Conservation (phyloP, 2,329 filamentous ascomycete genomes). For the Exophiala xenobiotica region DNA sequence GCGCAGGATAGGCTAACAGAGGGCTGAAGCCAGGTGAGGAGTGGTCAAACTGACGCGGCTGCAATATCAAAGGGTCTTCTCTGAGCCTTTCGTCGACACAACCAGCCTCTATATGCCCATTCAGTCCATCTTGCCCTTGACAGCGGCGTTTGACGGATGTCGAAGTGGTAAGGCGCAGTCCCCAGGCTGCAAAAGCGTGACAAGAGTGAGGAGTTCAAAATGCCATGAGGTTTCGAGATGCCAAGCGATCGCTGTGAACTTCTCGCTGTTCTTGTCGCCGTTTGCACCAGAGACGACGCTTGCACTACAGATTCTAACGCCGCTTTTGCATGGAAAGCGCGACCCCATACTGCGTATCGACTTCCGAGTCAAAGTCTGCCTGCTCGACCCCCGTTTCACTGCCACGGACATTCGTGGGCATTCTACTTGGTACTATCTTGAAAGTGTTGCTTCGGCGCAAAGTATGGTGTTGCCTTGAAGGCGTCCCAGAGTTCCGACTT, state of each 20-base stretch:
- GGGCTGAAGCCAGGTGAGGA: not conserved
- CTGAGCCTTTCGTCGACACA: not conserved
- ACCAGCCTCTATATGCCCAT: not conserved
- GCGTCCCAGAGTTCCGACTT: no score
- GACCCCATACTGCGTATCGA: not conserved
- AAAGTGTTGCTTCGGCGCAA: no score
- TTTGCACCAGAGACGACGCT: slow-evolving; percentile 1
- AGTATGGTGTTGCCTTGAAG: no score
- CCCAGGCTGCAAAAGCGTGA: slow-evolving; percentile 8
- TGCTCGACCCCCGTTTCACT: not conserved
- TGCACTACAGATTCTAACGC: not conserved
- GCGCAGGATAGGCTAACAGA: not conserved
- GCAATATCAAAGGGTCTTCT: no score
- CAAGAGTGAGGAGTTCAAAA: slow-evolving; percentile 3
- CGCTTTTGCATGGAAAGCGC: not conserved
- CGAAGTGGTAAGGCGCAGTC: not conserved
- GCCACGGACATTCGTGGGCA: no score
- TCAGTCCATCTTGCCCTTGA: not conserved
- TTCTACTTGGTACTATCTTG: no score
- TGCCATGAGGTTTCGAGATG: slow-evolving; percentile 17
- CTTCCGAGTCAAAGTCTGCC: not conserved
- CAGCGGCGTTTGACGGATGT: not conserved
- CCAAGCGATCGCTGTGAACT: slow-evolving; percentile 5
- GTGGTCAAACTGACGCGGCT: no score
- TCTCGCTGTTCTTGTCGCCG: not conserved